These are phyloP conservation scores for Aspergillus sp. DNA, from an alignment of 2,329 filamentous ascomycete genomes.

Conservation along the genomic window DNA sequence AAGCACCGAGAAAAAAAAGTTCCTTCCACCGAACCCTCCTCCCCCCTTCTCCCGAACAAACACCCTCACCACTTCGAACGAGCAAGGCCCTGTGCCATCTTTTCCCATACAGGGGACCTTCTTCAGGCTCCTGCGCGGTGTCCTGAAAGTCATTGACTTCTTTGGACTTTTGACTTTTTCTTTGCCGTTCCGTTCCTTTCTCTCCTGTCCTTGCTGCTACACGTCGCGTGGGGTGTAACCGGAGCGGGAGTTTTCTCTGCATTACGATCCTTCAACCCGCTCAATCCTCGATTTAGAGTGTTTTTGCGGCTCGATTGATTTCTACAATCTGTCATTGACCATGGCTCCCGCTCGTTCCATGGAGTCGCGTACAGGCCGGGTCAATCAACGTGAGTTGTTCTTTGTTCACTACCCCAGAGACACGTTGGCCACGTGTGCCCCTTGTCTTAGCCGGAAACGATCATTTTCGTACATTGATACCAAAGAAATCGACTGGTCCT, in stretches of 20 bases:
- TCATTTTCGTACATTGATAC: no score
- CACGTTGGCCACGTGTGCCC: slow-evolving; percentile 14
- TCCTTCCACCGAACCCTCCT: slow-evolving; percentile 21
- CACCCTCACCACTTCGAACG: slow-evolving; percentile 3
- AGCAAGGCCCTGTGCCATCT: slow-evolving; percentile 5
- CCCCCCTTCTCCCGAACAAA: slow-evolving; percentile 7
- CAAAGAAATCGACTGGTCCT: background rate
- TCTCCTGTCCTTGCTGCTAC: slow-evolving; percentile 10
- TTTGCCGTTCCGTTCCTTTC: slow-evolving; percentile 2
- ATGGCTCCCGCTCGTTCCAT: slow-evolving; percentile 40
- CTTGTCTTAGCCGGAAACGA: background rate
- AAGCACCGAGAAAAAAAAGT: slow-evolving; percentile 18
- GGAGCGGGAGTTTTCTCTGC: slow-evolving; percentile 5
- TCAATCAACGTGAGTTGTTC: slow-evolving; percentile 45
- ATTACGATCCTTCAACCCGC: slow-evolving; percentile 2
- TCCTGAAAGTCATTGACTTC: slow-evolving; percentile 1
- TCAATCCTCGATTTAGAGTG: slow-evolving; percentile 5
- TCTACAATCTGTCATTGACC: slow-evolving; percentile 12
- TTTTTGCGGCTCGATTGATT: background rate
- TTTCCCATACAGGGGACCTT: slow-evolving; percentile 2
- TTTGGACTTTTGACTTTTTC: slow-evolving; percentile 8
- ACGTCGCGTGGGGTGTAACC: slow-evolving; percentile 9
- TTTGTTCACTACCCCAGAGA: slow-evolving; percentile 4
- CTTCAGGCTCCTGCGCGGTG: background rate
- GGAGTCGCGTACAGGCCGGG: slow-evolving; percentile 42